These are phyloP conservation scores for Yamadazyma siamensis DNA, from an alignment of 1,139 yeast species.

Conservation along the genomic window DNA sequence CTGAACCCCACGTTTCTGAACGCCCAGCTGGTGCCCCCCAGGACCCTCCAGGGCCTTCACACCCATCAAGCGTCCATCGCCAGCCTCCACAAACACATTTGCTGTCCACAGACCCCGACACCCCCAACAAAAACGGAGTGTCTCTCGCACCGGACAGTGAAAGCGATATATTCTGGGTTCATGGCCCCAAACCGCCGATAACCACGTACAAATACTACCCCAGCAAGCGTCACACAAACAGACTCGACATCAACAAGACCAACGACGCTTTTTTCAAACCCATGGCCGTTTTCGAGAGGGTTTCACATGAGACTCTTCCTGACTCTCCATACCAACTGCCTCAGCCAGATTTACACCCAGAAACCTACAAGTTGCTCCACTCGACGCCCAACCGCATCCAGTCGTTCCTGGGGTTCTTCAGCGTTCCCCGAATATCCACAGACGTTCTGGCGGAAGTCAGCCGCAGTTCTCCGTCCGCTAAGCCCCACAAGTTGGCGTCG, in stretches of 20 bases:
- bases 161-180: no score
- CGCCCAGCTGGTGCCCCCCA: no score
- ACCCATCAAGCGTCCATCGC: no score
- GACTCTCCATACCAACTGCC: conserved; percentile 1
- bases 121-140: no score
- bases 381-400: conserved; percentile 14
- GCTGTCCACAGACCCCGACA: no score
- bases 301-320: conserved; percentile 1
- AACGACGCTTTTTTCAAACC: conserved; percentile 27
- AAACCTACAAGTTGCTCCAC: conserved; percentile 8
- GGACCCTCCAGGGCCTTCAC: no score
- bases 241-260: conserved; percentile 15
- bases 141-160: no score
- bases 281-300: conserved; percentile 18
- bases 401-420: conserved; percentile 30
- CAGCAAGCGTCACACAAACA: conserved; percentile 14
- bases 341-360: conserved; percentile 2
- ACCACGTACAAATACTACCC: conserved; percentile 24
- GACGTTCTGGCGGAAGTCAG: conserved; percentile 20
- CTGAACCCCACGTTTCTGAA: no score
- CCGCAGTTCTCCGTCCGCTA: conserved; percentile 7
- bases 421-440: conserved; percentile 26
- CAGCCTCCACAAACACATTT: no score
- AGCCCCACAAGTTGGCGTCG: conserved; percentile 2
- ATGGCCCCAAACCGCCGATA: conserved; percentile 27